Evolutionary conservation across 352 stramenopile genomes (phyloP).

Genomic region (Globisporangium uncinulatum): DNA sequence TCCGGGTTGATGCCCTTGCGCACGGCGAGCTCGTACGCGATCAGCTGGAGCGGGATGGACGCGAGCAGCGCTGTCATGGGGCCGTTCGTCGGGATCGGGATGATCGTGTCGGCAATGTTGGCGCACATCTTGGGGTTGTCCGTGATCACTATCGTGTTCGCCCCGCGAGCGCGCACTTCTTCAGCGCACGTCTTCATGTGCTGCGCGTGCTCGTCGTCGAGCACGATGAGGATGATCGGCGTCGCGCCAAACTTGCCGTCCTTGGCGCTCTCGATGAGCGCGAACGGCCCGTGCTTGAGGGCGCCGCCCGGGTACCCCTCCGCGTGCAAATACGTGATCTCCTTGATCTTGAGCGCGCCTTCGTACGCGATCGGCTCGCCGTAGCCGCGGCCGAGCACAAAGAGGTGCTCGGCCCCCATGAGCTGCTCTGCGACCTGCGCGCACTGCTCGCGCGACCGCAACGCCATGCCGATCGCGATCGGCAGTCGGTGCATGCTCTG

Average conservation of each 20-base stretch:
- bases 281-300: constrained; percentile 98
- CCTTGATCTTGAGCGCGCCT: constrained; percentile 99
- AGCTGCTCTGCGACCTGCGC: constrained; percentile 86
- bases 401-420: constrained; percentile 90
- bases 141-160: constrained; percentile 97
- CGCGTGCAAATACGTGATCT: constrained; percentile 98
- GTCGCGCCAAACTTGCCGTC: constrained; percentile 94
- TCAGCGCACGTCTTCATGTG: constrained; percentile 95
- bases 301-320: constrained; percentile 97
- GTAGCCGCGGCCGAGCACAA: constrained; percentile 94
- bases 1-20: constrained; percentile 97
- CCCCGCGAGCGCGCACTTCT: constrained; percentile 95
- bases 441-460: constrained; percentile 91
- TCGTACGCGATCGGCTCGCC: constrained; percentile 94
- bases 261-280: constrained; percentile 94
- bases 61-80: constrained; percentile 95
- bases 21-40: constrained; percentile 97
- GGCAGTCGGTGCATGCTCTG: constrained; percentile 95
- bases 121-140: constrained; percentile 93
- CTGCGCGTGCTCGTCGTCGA: constrained; percentile 95
- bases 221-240: constrained; percentile 96
- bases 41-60: constrained; percentile 96
- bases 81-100: constrained; percentile 96
- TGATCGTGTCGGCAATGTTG: constrained; percentile 91
- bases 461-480: constrained; percentile 97